Base-by-base conservation (phyloP, 2,329 filamentous ascomycete species). In the Cadophora sp. region DNA sequence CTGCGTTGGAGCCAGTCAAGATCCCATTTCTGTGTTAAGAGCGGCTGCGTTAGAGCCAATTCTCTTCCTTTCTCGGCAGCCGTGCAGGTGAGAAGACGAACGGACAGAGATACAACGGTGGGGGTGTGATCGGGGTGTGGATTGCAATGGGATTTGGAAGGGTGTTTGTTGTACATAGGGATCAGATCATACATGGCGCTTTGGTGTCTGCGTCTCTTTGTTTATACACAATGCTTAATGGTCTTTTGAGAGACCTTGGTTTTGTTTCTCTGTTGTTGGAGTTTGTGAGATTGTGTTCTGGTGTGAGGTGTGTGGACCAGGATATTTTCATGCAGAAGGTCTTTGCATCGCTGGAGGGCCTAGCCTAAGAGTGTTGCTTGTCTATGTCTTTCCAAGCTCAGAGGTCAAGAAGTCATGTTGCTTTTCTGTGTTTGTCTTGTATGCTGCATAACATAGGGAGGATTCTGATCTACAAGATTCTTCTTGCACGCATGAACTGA, bases 181-280 rank as follows among this genome's bases (percentile, higher is more conserved):
- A 73, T 76, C 68, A 75, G 73, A 73, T 76, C 68, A 75, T 73
- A 70, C 65, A 70, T 68, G 76, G 76, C 74, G 76, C 74, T 74
- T 48, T 74, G 73, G 76, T 73, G 74, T 76, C 68, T 73, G 64
- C 56, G 64, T 73, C 37, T 73, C 65, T 37, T 72, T 73, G 67
- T 73, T 66, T 69, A 71, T 69, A 74, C 72, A 71, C 69, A 74
- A 58, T 64, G 62, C 62, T 56, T 64, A 43, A 56, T 48, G 61
- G 51, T 24, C 40, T 56, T 58, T 64, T 26, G 29, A 53, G 50
- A 24, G 16, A 12, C 8, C 27, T 16, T 27, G 55, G 7, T 12
- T 55, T 29, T 58, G n/a, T 5, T 40, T 59, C 4, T 9, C 14
- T 55, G 51, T n/a, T 9, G 7, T 43, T 16, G 14, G 37, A 43